phyloP scores from a whole-genome alignment of 2,329 filamentous ascomycete species.

The Neofusicoccum sp. region DNA sequence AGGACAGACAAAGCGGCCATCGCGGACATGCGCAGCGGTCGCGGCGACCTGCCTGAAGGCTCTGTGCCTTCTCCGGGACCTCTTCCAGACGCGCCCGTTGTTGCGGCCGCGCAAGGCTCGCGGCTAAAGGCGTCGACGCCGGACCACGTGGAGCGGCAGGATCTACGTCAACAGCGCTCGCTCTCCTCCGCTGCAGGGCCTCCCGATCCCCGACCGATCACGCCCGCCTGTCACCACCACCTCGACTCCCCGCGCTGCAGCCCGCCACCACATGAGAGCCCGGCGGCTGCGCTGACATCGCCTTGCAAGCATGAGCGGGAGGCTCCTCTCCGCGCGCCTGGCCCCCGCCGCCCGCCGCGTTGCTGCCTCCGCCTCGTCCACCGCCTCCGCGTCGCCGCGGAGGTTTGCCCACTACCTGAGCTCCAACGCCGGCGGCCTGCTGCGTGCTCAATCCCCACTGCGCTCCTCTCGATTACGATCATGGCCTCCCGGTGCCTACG shows the following conservation, averaged over 20 bases:
- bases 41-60: not conserved
- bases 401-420: slow-evolving; percentile 57
- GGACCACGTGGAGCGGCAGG: slow-evolving; percentile 12
- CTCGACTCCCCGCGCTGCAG: not conserved
- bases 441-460: slow-evolving; percentile 56
- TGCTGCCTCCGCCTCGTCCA: slow-evolving; percentile 17
- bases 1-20: not conserved
- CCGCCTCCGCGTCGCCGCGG: slow-evolving; percentile 42
- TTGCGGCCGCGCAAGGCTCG: not conserved
- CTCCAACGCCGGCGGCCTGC: slow-evolving; percentile 65
- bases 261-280: not conserved
- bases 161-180: slow-evolving; percentile 15
- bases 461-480: slow-evolving; percentile 28
- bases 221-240: slow-evolving; percentile 5
- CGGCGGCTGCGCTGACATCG: slow-evolving; percentile 15
- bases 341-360: slow-evolving; percentile 63
- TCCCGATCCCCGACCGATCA: slow-evolving; percentile 11
- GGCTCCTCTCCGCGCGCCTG: slow-evolving; percentile 72
- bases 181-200: not conserved
- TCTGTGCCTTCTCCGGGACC: not conserved
- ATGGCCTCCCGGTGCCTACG: slow-evolving; percentile 75
- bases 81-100: not conserved
- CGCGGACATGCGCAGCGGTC: not conserved
- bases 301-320: slow-evolving; percentile 60
- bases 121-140: slow-evolving; percentile 15